These are phyloP conservation scores for Epichloe aotearoae DNA, from an alignment of 2,329 filamentous ascomycete species.

Conservation along the genomic window DNA sequence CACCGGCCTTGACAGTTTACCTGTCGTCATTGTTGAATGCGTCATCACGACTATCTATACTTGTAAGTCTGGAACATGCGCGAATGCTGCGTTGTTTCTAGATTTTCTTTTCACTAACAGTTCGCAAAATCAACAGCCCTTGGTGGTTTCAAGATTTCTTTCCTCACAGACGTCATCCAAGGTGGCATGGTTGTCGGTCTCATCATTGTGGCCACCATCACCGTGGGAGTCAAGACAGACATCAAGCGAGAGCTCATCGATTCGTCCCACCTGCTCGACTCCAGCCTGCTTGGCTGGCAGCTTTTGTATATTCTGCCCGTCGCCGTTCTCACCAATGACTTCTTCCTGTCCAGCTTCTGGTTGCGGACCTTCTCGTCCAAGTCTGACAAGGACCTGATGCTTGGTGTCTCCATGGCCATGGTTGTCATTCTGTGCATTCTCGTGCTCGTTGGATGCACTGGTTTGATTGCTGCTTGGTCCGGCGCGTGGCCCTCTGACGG, in stretches of 20 bases:
- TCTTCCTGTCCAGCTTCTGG: slow-evolving; percentile 78
- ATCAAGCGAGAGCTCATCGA: slow-evolving; percentile 58
- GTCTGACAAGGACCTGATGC: slow-evolving; percentile 64
- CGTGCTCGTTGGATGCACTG: slow-evolving; percentile 58
- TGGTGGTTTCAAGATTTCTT: slow-evolving; percentile 73
- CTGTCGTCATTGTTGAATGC: slow-evolving; percentile 66
- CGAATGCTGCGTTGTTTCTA: neutral
- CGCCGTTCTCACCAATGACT: slow-evolving; percentile 71
- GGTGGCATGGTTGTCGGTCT: slow-evolving; percentile 64
- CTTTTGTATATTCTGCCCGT: slow-evolving; percentile 74
- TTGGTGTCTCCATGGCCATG: slow-evolving; percentile 58
- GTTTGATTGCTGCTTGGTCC: slow-evolving; percentile 67
- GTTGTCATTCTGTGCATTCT: slow-evolving; percentile 54
- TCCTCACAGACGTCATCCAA: slow-evolving; percentile 72
- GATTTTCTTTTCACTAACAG: no score
- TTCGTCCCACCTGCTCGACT: slow-evolving; percentile 53
- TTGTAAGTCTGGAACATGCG: slow-evolving; percentile 30
- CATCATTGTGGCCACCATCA: slow-evolving; percentile 62
- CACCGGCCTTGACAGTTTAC: slow-evolving; percentile 61
- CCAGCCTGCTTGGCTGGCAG: slow-evolving; percentile 68
- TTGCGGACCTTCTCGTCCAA: slow-evolving; percentile 69
- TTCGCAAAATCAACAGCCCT: slow-evolving; percentile 36
- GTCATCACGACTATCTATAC: slow-evolving; percentile 73
- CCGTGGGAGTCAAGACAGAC: slow-evolving; percentile 62
- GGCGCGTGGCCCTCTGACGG: slow-evolving; percentile 55